phyloP scores from a whole-genome alignment of 2,329 filamentous ascomycete species.

The Hypoxylon sp. region DNA sequence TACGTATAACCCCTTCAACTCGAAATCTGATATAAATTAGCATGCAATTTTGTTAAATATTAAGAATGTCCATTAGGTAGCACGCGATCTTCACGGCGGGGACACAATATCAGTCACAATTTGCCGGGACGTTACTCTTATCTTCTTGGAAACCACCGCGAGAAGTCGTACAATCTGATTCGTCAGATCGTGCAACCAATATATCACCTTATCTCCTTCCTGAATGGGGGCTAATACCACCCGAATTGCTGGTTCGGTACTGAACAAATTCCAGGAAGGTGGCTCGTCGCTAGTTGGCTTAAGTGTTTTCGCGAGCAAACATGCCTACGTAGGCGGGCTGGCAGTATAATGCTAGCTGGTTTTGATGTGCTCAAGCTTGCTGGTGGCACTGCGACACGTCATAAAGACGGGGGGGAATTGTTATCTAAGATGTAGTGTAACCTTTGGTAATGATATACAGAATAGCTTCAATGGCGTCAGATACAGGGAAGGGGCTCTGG shows the following conservation, averaged over 20 bases:
- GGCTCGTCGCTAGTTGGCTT: background rate
- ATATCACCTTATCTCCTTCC: slow-evolving; percentile 28
- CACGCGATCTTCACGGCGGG: background rate
- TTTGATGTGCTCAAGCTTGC: background rate
- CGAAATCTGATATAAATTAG: background rate
- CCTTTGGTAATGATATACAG: background rate
- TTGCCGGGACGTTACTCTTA: slow-evolving; percentile 13
- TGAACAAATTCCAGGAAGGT: background rate
- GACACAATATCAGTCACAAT: background rate
- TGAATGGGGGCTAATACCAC: slow-evolving; percentile 9
- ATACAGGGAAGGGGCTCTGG: background rate
- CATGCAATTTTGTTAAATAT: background rate
- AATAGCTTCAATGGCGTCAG: slow-evolving; percentile 2
- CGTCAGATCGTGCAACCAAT: slow-evolving; percentile 5
- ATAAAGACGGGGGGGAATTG: background rate
- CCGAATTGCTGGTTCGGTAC: background rate
- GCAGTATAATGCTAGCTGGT: background rate
- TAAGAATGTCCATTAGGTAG: background rate
- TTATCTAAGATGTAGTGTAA: slow-evolving; percentile 12
- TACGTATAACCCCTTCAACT: background rate
- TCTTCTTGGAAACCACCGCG: background rate
- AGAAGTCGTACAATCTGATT: slow-evolving; percentile 4
- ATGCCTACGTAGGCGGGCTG: background rate
- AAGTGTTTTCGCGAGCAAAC: background rate
- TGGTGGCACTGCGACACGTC: background rate